These are phyloP conservation scores for Collybia sordida DNA, from an alignment of 768 basidiomycete species.

Conservation along the genomic window DNA sequence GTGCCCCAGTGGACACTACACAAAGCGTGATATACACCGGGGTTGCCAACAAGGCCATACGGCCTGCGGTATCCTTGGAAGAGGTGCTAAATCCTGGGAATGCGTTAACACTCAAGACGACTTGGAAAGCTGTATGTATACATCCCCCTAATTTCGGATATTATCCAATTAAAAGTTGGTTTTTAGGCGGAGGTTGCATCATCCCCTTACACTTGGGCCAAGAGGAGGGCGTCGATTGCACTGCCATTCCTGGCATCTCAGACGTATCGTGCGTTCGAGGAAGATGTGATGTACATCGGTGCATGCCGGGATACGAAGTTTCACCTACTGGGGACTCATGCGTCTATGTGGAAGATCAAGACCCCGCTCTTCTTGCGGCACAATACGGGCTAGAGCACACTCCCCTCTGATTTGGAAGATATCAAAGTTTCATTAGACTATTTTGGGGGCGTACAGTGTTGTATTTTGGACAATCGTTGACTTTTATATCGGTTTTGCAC, in stretches of 20 bases:
- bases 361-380: constrained; percentile 20
- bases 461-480: background rate
- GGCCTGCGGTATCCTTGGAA: constrained; percentile 44
- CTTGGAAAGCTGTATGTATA: constrained; percentile 54
- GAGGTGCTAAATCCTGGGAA: constrained; percentile 41
- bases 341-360: constrained; percentile 21
- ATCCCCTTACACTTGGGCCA: constrained; percentile 27
- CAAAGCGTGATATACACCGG: constrained; percentile 29
- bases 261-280: constrained; percentile 49
- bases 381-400: constrained; percentile 27
- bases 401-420: constrained; percentile 3
- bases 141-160: background rate
- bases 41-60: constrained; percentile 36
- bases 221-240: constrained; percentile 46
- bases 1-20: constrained; percentile 32
- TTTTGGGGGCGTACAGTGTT: constrained; percentile 16
- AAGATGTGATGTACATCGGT: constrained; percentile 42
- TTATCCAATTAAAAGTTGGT: constrained; percentile 1
- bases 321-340: constrained; percentile 22
- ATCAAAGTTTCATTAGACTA: constrained; percentile 1
- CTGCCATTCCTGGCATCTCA: constrained; percentile 43
- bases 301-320: constrained; percentile 40
- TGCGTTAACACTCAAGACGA: constrained; percentile 46
- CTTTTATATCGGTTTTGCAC: background rate
- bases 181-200: constrained; percentile 48